Evolutionary conservation across 2,329 filamentous ascomycete genomes (phyloP).

Genomic region (Laburnicola sp.): DNA sequence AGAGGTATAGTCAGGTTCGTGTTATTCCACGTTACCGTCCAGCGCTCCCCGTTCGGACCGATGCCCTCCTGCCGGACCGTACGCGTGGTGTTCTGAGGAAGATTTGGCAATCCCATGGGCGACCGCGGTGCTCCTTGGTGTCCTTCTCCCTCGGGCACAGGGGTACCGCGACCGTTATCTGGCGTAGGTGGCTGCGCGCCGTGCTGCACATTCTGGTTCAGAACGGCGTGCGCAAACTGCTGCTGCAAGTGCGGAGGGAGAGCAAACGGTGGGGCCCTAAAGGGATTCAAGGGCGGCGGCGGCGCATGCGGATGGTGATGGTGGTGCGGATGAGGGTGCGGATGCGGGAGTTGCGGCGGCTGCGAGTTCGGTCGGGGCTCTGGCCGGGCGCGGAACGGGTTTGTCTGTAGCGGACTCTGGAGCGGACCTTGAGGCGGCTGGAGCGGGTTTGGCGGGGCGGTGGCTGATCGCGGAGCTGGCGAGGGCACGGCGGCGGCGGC

Average conservation of each 20-base stretch:
- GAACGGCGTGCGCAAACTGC: neutral
- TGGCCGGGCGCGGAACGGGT: conserved; percentile 36
- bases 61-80: conserved; percentile 55
- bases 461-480: conserved; percentile 32
- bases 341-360: conserved; percentile 23
- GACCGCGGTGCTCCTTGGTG: conserved; percentile 7
- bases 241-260: conserved; percentile 1
- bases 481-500: conserved; percentile 17
- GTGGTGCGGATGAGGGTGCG: conserved; percentile 25
- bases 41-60: conserved; percentile 57
- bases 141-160: conserved; percentile 12
- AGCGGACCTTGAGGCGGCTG: conserved; percentile 20
- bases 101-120: conserved; percentile 10
- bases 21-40: conserved; percentile 58
- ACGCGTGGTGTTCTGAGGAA: conserved; percentile 38
- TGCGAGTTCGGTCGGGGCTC: conserved; percentile 35
- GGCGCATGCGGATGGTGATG: conserved; percentile 6
- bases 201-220: conserved; percentile 17
- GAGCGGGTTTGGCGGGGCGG: conserved; percentile 46
- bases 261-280: conserved; percentile 3
- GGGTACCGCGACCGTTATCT: conserved; percentile 3
- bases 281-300: conserved; percentile 14
- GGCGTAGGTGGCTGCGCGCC: conserved; percentile 7
- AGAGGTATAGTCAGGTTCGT: conserved; percentile 35
- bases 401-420: conserved; percentile 30